phyloP scores from a whole-genome alignment of 2,329 filamentous ascomycete species.

The Escovopsis weberi region DNA sequence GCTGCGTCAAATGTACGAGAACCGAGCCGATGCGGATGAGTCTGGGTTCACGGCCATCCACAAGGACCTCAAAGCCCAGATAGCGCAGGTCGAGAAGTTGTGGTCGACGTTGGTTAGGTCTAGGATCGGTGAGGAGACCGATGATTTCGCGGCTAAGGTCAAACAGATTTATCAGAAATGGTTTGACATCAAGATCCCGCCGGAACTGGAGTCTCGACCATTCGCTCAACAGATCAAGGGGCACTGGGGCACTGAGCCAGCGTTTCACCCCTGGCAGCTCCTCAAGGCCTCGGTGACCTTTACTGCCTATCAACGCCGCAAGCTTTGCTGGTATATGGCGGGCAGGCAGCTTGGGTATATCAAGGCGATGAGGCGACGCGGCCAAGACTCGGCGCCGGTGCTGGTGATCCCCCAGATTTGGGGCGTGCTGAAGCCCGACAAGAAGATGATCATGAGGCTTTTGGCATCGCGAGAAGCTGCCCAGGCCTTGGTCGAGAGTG shows the following conservation, averaged over 20 bases:
- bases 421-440: conserved; percentile 22
- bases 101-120: conserved; percentile 19
- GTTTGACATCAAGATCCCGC: conserved; percentile 25
- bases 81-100: conserved; percentile 13
- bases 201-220: conserved; percentile 10
- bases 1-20: conserved; percentile 6
- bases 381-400: conserved; percentile 9
- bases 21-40: conserved; percentile 5
- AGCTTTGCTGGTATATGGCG: conserved; percentile 32
- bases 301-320: conserved; percentile 18
- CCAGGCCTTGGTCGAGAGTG: conserved; percentile 8
- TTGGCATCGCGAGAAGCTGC: conserved; percentile 8
- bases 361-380: conserved; percentile 21
- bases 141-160: conserved; percentile 15
- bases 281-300: conserved; percentile 37
- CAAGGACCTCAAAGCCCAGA: conserved; percentile 17
- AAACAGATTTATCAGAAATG: conserved; percentile 25
- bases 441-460: conserved; percentile 12
- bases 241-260: conserved; percentile 9
- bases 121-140: conserved; percentile 4
- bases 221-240: conserved; percentile 16
- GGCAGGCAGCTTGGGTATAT: conserved; percentile 33
- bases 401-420: conserved; percentile 23
- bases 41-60: conserved; percentile 18
- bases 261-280: conserved; percentile 29